These are phyloP conservation scores for Carex sylvatica DNA, from an alignment of 202 grass and related monocot genomes.

Conservation along the genomic window DNA sequence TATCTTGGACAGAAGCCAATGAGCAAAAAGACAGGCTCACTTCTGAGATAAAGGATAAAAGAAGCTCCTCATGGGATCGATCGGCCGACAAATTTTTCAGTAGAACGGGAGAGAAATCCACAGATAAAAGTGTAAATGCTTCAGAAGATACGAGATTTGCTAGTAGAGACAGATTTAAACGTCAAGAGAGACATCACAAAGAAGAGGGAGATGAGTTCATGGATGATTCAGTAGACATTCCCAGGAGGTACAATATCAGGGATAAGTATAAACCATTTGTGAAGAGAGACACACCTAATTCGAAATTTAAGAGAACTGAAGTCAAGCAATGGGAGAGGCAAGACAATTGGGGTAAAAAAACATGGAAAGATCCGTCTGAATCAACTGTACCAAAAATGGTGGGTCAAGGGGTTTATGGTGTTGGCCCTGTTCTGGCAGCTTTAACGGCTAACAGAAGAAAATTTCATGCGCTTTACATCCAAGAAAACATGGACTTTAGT, in stretches of 20 bases:
- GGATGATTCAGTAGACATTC: constrained; percentile 42
- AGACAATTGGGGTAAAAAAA: constrained; percentile 76
- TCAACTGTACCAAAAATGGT: constrained; percentile 66
- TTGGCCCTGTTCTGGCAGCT: constrained; percentile 69
- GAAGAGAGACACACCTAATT: constrained; percentile 28
- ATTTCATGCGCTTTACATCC: constrained; percentile 74
- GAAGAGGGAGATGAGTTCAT: constrained; percentile 26
- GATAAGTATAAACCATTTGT: constrained; percentile 36
- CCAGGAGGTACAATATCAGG: constrained; percentile 55
- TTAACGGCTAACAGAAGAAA: constrained; percentile 71
- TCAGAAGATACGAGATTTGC: constrained; percentile 11
- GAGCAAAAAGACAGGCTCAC: constrained; percentile 1
- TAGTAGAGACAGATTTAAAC: constrained; percentile 19
- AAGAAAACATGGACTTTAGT: constrained; percentile 80
- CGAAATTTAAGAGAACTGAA: constrained; percentile 44
- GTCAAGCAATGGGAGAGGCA: constrained; percentile 63
- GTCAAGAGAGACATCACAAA: constrained; percentile 10
- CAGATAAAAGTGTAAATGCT: neutral
- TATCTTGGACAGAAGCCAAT: constrained; percentile 47
- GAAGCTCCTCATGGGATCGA: constrained; percentile 67
- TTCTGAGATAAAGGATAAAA: constrained; percentile 25
- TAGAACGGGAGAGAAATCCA: constrained; percentile 32
- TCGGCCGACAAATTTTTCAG: constrained; percentile 71
- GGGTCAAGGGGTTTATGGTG: constrained; percentile 79
- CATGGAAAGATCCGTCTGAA: constrained; percentile 57